Base-by-base conservation (phyloP, 495 filamentous ascomycete genomes). In the Aspergillus campestris region DNA sequence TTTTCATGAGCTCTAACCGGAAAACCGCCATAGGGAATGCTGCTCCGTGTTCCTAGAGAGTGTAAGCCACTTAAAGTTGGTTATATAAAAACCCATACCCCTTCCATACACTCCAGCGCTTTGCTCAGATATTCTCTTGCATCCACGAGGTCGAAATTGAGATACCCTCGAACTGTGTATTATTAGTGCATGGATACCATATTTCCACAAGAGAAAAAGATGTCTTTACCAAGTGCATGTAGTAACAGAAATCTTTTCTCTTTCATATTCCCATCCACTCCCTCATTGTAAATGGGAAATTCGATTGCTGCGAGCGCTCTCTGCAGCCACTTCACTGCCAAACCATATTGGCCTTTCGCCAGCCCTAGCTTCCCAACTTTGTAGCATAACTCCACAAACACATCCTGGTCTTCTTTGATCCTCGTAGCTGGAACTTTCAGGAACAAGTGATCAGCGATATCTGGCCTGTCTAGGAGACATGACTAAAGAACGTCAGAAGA, bases 401-500 rank as follows among this genome's bases (percentile, higher is more conserved):
- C 66, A 11, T 60, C 50, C 10, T 75, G 64, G 41, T 82, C 74
- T 7, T 75, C 63, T 3, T 57, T 45, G 4, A 55, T 48, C 6
- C 58, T 57, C 8, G 69, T 57, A 7, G 57, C 48, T 24, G 70
- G 63, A 7, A 73, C 58, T 51, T 86, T 84, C 11, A 66, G 66
- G 61, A 83, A 89, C 67, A 91, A 75, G 58, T 85, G 79, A 42
- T 92, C 85, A 8, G 87, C 86, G 29, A 94, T 71, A 45, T 90
- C 83, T 27, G 82, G 65, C 29, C 83, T 74, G 35, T 74, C 72
- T 56, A 87, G 80, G 38, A 74, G 71, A 84, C 82, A 91, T 27
- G 83, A 77, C 84, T 94, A 50, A 1, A 27, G 6, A 1, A 18
- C 7, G 33, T 48, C 33, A 48, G 47, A 11, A 40, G n/a, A n/a